Conservation (phyloP, 2,329 filamentous ascomycete species). For the Aspergillus amoenus region DNA sequence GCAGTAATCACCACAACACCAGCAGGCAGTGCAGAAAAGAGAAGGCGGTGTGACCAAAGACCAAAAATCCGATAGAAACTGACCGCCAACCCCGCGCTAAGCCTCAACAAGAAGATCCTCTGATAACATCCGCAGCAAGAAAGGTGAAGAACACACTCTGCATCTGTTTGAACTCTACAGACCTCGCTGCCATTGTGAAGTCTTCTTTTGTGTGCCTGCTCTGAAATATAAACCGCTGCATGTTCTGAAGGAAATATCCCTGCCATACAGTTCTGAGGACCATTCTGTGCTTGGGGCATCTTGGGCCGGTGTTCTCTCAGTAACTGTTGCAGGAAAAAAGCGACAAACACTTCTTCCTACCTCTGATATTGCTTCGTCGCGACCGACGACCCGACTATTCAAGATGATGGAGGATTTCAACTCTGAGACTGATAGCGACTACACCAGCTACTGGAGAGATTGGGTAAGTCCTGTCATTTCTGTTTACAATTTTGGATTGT, state of each 20-base stretch:
- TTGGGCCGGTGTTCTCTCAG: slow-evolving; percentile 23
- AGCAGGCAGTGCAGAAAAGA: neutral
- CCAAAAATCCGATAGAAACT: neutral
- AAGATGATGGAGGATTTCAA: slow-evolving; percentile 89
- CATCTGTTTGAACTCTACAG: slow-evolving; percentile 9
- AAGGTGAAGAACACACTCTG: slow-evolving; percentile 21
- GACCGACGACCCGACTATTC: neutral
- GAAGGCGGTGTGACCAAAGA: slow-evolving; percentile 18
- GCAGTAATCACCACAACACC: neutral
- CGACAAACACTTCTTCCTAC: slow-evolving; percentile 17
- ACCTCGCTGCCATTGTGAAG: neutral
- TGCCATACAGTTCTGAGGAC: slow-evolving; percentile 25
- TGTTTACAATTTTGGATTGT: slow-evolving; percentile 9
- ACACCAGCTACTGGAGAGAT: slow-evolving; percentile 98
- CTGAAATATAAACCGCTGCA: slow-evolving; percentile 6
- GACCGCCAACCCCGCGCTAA: slow-evolving; percentile 32
- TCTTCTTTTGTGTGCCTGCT: neutral
- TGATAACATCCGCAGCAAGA: slow-evolving; percentile 23
- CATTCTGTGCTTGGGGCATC: slow-evolving; percentile 19
- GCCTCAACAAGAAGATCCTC: slow-evolving; percentile 19
- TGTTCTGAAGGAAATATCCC: slow-evolving; percentile 17
- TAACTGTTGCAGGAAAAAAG: slow-evolving; percentile 24
- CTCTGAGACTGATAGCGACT: slow-evolving; percentile 97
- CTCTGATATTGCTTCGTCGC: slow-evolving; percentile 3
- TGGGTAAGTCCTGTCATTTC: slow-evolving; percentile 69